Conservation (phyloP, 108 stramenopile species). For the Skeletonema potamos region DNA sequence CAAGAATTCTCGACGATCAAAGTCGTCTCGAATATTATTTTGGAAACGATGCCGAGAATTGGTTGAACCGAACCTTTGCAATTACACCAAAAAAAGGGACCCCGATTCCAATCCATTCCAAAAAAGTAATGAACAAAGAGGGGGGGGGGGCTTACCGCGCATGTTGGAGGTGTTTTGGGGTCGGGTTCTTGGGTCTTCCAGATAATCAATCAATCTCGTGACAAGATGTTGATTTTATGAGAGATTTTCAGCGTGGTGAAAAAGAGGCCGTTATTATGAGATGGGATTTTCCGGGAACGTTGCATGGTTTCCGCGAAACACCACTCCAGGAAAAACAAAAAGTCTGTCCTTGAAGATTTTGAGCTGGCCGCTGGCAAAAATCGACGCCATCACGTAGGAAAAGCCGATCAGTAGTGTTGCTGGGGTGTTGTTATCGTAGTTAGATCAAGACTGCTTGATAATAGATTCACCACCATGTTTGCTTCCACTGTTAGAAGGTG, state of each 20-base stretch:
- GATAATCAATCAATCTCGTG: conserved; percentile 1
- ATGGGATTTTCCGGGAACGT: not conserved
- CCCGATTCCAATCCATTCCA: not conserved
- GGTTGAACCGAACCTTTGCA: not conserved
- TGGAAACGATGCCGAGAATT: not conserved
- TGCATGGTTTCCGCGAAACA: not conserved
- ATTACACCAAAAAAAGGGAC: not conserved
- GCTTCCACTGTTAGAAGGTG: conserved; percentile 22
- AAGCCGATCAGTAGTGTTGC: not conserved
- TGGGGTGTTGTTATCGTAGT: not conserved
- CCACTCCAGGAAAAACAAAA: not conserved
- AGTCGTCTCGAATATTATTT: not conserved
- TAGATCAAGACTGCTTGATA: not conserved
- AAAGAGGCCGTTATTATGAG: too few relatives aligned
- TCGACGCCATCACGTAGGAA: not conserved
- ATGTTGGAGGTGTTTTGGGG: too few relatives aligned
- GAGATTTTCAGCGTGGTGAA: too few relatives aligned
- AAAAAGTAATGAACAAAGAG: not conserved
- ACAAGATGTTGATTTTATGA: conserved; percentile 1
- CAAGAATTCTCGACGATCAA: not conserved
- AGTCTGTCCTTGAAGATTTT: not conserved
- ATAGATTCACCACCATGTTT: conserved; percentile 12
- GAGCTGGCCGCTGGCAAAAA: not conserved
- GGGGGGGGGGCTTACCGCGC: conserved; percentile 30
- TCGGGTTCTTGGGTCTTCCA: too few relatives aligned